A percentile compares a stretch with the other conserved stretches of the same genome.
Evolutionary conservation across 2,329 filamentous ascomycete species (phyloP).

Genomic region (Metarhizium brunneum): DNA sequence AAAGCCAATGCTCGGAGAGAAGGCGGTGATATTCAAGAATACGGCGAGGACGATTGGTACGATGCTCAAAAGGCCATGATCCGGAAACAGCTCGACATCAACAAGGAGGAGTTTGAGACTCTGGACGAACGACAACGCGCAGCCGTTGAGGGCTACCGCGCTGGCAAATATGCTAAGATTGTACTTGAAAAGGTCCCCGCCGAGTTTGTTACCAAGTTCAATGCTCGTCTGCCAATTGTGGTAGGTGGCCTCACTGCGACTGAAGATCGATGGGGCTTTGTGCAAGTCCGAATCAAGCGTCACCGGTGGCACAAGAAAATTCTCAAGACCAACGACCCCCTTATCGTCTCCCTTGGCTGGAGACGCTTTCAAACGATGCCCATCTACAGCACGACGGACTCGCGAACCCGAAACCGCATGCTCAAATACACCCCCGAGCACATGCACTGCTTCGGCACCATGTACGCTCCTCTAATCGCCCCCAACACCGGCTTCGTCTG

Average conservation of each 20-base stretch:
- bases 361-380: slow-evolving; percentile 86
- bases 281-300: slow-evolving; percentile 93
- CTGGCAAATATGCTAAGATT: slow-evolving; percentile 87
- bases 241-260: slow-evolving; percentile 88
- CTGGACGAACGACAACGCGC: slow-evolving; percentile 77
- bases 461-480: slow-evolving; percentile 89
- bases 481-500: slow-evolving; percentile 94
- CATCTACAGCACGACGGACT: slow-evolving; percentile 92
- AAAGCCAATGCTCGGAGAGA: slow-evolving; percentile 69
- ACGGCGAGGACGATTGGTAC: slow-evolving; percentile 98
- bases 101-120: slow-evolving; percentile 82
- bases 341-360: slow-evolving; percentile 97
- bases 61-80: slow-evolving; percentile 91
- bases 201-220: slow-evolving; percentile 80
- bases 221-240: slow-evolving; percentile 72
- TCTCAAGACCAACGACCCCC: slow-evolving; percentile 91
- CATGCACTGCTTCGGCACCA: slow-evolving; percentile 96
- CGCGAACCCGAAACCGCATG: slow-evolving; percentile 89
- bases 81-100: slow-evolving; percentile 94
- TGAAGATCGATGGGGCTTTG: slow-evolving; percentile 90
- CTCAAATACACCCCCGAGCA: slow-evolving; percentile 98
- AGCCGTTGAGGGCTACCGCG: slow-evolving; percentile 80
- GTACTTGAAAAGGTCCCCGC: slow-evolving; percentile 82
- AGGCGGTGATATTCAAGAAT: slow-evolving; percentile 62
- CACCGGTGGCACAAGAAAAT: slow-evolving; percentile 99